Conservation (phyloP, 1,139 yeast species). For the Suhomyces coccinellae region DNA sequence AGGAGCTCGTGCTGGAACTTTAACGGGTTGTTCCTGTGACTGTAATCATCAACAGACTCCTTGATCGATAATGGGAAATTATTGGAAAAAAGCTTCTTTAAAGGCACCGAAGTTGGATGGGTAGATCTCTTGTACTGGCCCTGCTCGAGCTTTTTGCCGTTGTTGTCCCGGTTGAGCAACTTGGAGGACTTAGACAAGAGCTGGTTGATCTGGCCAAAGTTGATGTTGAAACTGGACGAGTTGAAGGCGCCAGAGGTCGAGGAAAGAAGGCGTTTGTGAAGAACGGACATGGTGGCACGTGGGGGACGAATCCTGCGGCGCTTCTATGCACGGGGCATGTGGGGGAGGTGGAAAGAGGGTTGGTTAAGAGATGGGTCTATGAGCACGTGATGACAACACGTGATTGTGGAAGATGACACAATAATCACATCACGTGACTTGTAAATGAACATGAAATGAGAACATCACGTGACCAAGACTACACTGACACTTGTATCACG, state of each 20-base stretch:
- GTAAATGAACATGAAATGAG: no score
- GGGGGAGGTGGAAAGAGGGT: neutral
- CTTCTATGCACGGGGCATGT: neutral
- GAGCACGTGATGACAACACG: no score
- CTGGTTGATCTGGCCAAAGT: constrained; percentile 14
- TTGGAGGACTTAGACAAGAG: constrained; percentile 1
- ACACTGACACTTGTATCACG: no score
- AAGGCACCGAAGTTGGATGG: constrained; percentile 64
- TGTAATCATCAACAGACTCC: constrained; percentile 55
- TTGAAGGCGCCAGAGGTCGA: constrained; percentile 3
- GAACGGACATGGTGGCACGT: neutral
- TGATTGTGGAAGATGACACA: neutral
- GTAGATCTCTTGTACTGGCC: constrained; percentile 48
- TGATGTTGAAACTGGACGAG: constrained; percentile 15
- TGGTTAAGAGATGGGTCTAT: neutral
- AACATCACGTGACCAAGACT: no score
- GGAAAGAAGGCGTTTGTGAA: constrained; percentile 4
- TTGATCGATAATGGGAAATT: constrained; percentile 57
- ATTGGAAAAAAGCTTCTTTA: constrained; percentile 49
- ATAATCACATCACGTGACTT: neutral
- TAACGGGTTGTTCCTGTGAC: constrained; percentile 39
- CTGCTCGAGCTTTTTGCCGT: constrained; percentile 2
- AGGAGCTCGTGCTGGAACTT: constrained; percentile 56
- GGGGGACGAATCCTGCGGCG: neutral
- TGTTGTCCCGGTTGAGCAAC: neutral